These are phyloP conservation scores for Carex cristatella DNA, from an alignment of 176 grass and related monocot species.

Conservation along the genomic window DNA sequence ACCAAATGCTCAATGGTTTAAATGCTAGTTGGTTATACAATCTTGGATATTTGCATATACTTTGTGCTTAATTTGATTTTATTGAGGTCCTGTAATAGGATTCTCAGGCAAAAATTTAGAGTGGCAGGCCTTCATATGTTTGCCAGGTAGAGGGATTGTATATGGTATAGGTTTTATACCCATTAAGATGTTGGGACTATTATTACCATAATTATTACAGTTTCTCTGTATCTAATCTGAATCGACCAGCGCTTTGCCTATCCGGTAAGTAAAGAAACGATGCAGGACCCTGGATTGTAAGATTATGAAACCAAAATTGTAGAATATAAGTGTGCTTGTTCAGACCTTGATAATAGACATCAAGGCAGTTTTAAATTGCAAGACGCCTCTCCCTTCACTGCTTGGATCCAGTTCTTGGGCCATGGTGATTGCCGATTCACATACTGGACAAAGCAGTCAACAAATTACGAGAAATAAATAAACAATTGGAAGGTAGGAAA, in stretches of 20 bases:
- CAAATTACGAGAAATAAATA: not conserved
- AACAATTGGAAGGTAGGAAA: not conserved
- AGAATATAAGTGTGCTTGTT: not conserved
- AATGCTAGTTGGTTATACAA: not conserved
- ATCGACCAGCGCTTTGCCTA: not conserved
- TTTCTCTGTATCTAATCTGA: not conserved
- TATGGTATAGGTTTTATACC: not conserved
- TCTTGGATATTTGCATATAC: not conserved
- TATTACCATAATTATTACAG: not conserved
- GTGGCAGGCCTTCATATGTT: not conserved
- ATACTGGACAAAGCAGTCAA: conserved; percentile 33
- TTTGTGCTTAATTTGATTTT: not conserved
- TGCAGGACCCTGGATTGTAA: not conserved
- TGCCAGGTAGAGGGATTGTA: not conserved
- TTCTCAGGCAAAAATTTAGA: not conserved
- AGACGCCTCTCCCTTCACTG: conserved; percentile 66
- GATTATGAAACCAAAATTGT: not conserved
- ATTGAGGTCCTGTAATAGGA: not conserved
- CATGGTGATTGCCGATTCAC: conserved; percentile 79
- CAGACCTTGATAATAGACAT: conserved; percentile 78
- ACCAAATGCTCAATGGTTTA: not conserved
- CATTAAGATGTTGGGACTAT: not conserved
- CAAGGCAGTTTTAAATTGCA: conserved; percentile 89
- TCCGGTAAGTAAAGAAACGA: not conserved
- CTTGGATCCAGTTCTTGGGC: conserved; percentile 73